Percentiles rank a stretch among this genome's conserved stretches.
Conservation (phyloP, 192 early-diverging fungal species). For the Neocallimastix lanati region DNA sequence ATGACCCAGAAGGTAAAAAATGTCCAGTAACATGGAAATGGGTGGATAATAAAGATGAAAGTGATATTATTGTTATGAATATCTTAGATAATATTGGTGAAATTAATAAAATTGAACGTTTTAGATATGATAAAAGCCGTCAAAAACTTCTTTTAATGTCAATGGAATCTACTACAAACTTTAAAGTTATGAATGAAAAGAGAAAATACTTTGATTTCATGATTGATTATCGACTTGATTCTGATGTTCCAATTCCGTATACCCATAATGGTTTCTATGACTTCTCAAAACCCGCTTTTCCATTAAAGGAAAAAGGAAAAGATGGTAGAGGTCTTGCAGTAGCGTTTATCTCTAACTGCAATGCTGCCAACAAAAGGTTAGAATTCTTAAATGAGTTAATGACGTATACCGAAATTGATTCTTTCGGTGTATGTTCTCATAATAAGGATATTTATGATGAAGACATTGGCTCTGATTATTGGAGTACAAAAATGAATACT, state of each 20-base stretch:
- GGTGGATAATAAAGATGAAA: background rate
- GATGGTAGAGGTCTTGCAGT: background rate
- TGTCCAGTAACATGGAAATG: background rate
- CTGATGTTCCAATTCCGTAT: background rate
- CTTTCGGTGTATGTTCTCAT: background rate
- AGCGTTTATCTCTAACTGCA: background rate
- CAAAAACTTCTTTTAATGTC: background rate
- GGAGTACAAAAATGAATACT: background rate
- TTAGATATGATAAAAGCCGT: background rate
- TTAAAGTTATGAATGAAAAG: background rate
- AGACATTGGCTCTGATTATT: background rate
- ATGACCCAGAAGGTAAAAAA: background rate
- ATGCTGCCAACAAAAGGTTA: background rate
- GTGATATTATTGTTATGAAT: background rate
- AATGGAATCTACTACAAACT: background rate
- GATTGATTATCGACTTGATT: background rate
- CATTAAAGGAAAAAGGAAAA: background rate
- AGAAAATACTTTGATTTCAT: background rate
- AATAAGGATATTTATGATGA: background rate
- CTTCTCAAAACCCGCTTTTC: background rate
- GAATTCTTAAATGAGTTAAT: background rate
- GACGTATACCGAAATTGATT: background rate
- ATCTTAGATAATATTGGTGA: background rate
- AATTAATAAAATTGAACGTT: background rate
- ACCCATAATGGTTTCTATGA: background rate